Percentiles rank a stretch among this genome's conserved stretches.
Evolutionary conservation across 2,329 filamentous ascomycete species (phyloP).

Genomic region (Cercospora zeae-maydis): DNA sequence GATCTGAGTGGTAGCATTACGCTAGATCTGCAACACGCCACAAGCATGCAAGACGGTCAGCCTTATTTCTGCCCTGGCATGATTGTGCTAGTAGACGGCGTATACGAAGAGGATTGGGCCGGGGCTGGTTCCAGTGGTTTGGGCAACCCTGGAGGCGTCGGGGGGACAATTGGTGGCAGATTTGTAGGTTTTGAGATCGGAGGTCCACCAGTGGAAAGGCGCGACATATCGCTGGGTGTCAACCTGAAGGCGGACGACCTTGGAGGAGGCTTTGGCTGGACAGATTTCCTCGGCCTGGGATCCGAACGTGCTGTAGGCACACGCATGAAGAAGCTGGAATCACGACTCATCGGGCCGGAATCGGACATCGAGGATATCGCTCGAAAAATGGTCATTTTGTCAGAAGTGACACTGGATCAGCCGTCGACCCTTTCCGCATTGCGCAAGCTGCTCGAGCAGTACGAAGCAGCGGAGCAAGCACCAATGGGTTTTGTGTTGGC

Average conservation of each 20-base stretch:
- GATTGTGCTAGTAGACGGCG: constrained; percentile 89
- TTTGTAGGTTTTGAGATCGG: constrained; percentile 90
- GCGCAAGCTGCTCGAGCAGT: constrained; percentile 70
- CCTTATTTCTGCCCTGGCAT: constrained; percentile 94
- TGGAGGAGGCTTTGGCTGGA: constrained; percentile 89
- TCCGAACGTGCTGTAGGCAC: constrained; percentile 79
- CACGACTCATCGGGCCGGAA: constrained; percentile 54
- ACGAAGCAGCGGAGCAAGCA: constrained; percentile 58
- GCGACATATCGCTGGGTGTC: constrained; percentile 73
- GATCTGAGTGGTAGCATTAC: constrained; percentile 86
- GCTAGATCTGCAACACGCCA: constrained; percentile 76
- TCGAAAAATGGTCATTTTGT: constrained; percentile 67
- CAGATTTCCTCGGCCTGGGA: constrained; percentile 89
- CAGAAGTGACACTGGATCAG: constrained; percentile 82
- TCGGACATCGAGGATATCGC: constrained; percentile 24
- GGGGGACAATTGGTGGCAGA: constrained; percentile 84
- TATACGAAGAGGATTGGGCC: constrained; percentile 91
- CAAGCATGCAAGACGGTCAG: constrained; percentile 70
- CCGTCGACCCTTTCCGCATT: constrained; percentile 78
- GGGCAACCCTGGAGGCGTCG: constrained; percentile 75
- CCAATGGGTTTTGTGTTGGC: constrained; percentile 79
- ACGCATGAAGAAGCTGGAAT: constrained; percentile 78
- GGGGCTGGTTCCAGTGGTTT: constrained; percentile 55
- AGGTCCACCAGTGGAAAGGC: constrained; percentile 84
- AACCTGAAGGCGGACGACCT: constrained; percentile 50